Evolutionary conservation across 306 rosid species (phyloP), one percentile per base, ranked within the genome.

Genomic region (Castanea crenata): DNA sequence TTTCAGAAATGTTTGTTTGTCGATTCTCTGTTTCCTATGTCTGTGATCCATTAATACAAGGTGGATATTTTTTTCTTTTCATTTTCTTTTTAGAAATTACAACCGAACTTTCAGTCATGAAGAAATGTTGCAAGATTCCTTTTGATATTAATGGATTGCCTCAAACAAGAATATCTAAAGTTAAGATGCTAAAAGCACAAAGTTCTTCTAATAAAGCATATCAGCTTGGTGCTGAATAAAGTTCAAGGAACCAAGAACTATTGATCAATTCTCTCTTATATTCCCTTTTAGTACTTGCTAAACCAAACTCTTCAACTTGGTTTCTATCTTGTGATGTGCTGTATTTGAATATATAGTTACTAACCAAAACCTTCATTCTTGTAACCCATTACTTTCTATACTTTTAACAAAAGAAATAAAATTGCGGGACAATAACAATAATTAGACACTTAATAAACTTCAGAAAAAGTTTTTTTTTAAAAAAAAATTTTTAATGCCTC

Each of bases 71-170:
- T 59, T 59, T 59, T 23, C 16, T 59, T 3, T 20, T 23, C 69
- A 5, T 14, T 31, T 64, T 64, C 70, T 31, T 64, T 15, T 64
- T 1, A 16, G 21, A 64, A 64, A 64, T 16, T 16, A 6, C 20
- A 5, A 14, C 70, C 23, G 34, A 41, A 0, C 54, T 25, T 59
- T 25, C 69, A 78, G 29, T 78, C 69, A 41, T 56, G 18, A 32
- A 10, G 57, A 69, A 78, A 78, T 56, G 70, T 58, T 27, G 69
- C 21, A 41, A 69, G 81, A 78, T 69, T 69, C 81, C 35, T 5
- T 23, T 10, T 55, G 27, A 11, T 4, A 55, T 64, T 10, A 31
- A 13, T 62, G 38, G 29, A 12, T 61, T 23, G 65, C 13, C 18
- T 23, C 14, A 27, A 13, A 59, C 19, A 62, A 49, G 32, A 62